These are phyloP conservation scores for Fusarium oligoseptatum DNA, from an alignment of 2,329 filamentous ascomycete species.

Conservation along the genomic window DNA sequence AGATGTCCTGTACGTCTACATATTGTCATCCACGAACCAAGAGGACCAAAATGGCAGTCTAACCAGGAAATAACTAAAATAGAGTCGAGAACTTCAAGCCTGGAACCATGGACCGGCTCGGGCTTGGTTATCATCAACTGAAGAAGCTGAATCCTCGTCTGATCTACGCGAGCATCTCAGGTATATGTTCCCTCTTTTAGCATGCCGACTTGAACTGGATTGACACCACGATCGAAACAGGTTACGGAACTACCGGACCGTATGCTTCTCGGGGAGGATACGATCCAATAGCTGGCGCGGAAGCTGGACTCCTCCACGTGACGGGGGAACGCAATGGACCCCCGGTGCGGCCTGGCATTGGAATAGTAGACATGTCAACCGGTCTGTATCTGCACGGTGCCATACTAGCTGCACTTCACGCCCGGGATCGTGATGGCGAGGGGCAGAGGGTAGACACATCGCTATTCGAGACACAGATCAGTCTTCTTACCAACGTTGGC, in stretches of 20 bases:
- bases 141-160: too few species aligned
- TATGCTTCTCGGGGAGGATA: slow-evolving; percentile 59
- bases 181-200: too few species aligned
- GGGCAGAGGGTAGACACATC: slow-evolving; percentile 60
- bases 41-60: too few species aligned
- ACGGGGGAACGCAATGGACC: slow-evolving; percentile 56
- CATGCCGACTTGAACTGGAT: too few species aligned
- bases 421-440: slow-evolving; percentile 52
- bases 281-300: slow-evolving; percentile 59
- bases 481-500: slow-evolving; percentile 58
- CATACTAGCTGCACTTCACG: slow-evolving; percentile 57
- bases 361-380: slow-evolving; percentile 58
- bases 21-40: too few species aligned
- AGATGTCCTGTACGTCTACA: too few species aligned
- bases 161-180: too few species aligned
- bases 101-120: too few species aligned
- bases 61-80: too few species aligned
- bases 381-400: slow-evolving; percentile 61
- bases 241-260: slow-evolving; percentile 53
- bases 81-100: too few species aligned
- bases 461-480: slow-evolving; percentile 60
- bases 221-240: too few species aligned
- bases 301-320: slow-evolving; percentile 59
- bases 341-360: slow-evolving; percentile 57
- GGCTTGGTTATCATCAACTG: too few species aligned